A percentile compares a stretch with the other conserved stretches of the same genome.
Conservation (phyloP, 139 green algal species). For the Chlorella sp. region DNA sequence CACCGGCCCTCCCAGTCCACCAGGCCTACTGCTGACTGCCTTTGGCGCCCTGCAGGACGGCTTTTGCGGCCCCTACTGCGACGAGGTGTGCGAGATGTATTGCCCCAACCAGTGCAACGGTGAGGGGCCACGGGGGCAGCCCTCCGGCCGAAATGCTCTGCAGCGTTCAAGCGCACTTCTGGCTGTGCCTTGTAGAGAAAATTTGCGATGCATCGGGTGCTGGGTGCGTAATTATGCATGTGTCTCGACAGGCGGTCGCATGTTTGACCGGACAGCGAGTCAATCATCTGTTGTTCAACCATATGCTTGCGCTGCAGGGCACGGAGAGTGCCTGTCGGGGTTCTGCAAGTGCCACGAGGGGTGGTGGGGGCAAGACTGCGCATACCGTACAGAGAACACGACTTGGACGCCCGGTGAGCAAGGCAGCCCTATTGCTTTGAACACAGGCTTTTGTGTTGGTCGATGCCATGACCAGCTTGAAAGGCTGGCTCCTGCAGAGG, state of each 20-base stretch:
- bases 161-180: background rate
- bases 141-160: background rate
- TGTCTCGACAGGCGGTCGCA: too few species aligned
- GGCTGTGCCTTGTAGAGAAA: too few species aligned
- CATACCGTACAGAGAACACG: background rate
- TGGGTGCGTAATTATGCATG: background rate
- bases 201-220: too few species aligned
- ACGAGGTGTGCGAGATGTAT: slow-evolving; percentile 53
- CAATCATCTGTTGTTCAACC: background rate
- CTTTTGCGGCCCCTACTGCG: slow-evolving; percentile 47
- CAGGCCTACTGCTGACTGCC: too few species aligned
- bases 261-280: too few species aligned
- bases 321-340: slow-evolving; percentile 57
- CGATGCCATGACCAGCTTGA: too few species aligned
- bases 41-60: slow-evolving; percentile 50
- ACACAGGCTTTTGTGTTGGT: too few species aligned
- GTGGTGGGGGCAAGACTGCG: slow-evolving; percentile 72
- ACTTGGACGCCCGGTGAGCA: too few species aligned
- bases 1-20: too few species aligned
- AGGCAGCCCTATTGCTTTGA: too few species aligned
- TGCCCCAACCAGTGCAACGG: slow-evolving; percentile 66
- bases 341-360: slow-evolving; percentile 70
- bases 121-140: background rate
- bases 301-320: slow-evolving; percentile 16
- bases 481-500: too few species aligned